phyloP scores from a whole-genome alignment of 2,329 filamentous ascomycete species.

The Diaporthe capsici region DNA sequence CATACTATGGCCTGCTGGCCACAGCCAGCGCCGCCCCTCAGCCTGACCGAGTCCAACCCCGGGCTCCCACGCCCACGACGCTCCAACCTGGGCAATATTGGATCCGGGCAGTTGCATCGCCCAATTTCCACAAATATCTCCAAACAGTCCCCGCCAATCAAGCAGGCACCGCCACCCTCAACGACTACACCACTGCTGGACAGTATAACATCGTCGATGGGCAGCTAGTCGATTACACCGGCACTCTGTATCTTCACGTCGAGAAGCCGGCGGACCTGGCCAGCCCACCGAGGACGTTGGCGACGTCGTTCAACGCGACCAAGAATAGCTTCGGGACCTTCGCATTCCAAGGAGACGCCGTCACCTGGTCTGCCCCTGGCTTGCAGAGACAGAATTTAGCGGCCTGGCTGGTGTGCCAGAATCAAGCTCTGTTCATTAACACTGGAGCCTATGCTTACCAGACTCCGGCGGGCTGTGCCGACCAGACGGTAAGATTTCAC shows the following conservation, averaged over 20 bases:
- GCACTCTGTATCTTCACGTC: constrained; percentile 62
- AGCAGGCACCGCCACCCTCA: constrained; percentile 65
- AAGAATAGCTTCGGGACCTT: constrained; percentile 70
- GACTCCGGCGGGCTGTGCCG: constrained; percentile 69
- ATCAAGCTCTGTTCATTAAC: constrained; percentile 68
- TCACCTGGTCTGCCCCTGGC: constrained; percentile 66
- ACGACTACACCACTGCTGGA: constrained; percentile 66
- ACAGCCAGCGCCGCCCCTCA: constrained; percentile 10
- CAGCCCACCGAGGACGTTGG: constrained; percentile 61
- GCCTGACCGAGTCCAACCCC: constrained; percentile 19
- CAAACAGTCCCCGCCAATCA: constrained; percentile 61
- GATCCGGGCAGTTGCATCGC: constrained; percentile 69
- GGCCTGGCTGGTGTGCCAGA: constrained; percentile 71
- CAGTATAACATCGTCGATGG: constrained; percentile 70
- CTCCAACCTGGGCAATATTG: constrained; percentile 67
- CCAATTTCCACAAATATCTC: constrained; percentile 71
- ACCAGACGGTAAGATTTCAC: constrained; percentile 65
- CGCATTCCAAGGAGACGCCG: constrained; percentile 69
- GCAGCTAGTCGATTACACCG: constrained; percentile 64
- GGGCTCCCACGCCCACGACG: constrained; percentile 51
- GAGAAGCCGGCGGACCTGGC: constrained; percentile 58
- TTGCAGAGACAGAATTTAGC: constrained; percentile 67
- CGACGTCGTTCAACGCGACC: constrained; percentile 64
- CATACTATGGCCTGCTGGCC: constrained; percentile 5
- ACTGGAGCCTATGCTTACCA: constrained; percentile 71